Base-by-base conservation (phyloP, 495 filamentous ascomycete genomes). In the Penicillium chermesinum region DNA sequence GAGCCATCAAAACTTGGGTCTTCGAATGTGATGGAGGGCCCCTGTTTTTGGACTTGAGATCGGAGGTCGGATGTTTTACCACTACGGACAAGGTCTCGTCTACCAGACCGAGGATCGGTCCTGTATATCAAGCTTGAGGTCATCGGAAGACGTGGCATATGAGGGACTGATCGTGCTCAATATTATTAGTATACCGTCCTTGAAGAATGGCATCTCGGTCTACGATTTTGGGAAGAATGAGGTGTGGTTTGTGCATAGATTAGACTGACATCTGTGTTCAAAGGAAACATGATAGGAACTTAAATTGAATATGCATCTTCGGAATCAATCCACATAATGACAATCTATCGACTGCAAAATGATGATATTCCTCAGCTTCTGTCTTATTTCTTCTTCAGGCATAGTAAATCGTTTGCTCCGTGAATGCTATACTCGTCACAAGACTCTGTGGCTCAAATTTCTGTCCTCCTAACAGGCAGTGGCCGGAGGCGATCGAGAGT, bases 131-230 rank as follows among this genome's bases (percentile, higher is more conserved):
- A 44, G 40, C 61, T 4, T 77, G 67, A 54, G 67, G 64, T 48
- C 67, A 59, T 17, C 25, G 50, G 55, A 47, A 67, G 30, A 30
- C 8, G 52, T 52, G 5, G 38, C 46, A 2, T 10, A 50, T 22
- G n/a, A n/a, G n/a, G 66, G 14, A 2, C 74, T 65, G 0, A 48
- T 60, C 0, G 66, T 66, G 18, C 59, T 77, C 13, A 76, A 73
- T 48, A 79, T 86, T 34, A 53, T 89, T 1, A 86, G 86, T 7
- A 85, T 85, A 43, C 69, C 82, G 3, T 91, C 89, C 51, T 63
- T 89, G 44, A 91, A 88, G 68, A 88, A 87, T 54, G 85, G 89
- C 15, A 86, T 89, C 56, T 67, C 72, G 0, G 76, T 82, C 7
- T 84, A 81, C 55, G 80, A 86, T 65, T 67, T 86, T 38, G 81